phyloP scores from a whole-genome alignment of 805 yeast genomes.

The Cyberlindnera euphorbiae region DNA sequence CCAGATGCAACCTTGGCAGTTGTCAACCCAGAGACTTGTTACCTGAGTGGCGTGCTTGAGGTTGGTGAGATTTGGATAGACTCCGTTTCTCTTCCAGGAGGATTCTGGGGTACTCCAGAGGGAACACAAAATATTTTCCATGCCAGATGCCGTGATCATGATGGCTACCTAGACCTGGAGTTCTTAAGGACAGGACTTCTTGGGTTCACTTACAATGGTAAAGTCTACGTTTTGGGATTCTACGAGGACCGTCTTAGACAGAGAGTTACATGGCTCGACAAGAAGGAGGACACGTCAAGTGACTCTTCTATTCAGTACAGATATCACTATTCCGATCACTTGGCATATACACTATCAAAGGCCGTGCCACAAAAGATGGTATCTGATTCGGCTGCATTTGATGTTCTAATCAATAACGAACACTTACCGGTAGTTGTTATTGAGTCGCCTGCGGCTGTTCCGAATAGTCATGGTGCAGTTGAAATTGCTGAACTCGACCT shows the following conservation, averaged over 20 bases:
- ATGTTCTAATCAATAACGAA: slow-evolving; percentile 66
- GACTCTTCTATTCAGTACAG: slow-evolving; percentile 29
- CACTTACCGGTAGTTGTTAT: slow-evolving; percentile 80
- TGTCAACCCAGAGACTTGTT: slow-evolving; percentile 87
- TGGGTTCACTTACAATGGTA: slow-evolving; percentile 86
- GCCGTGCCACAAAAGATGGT: slow-evolving; percentile 63
- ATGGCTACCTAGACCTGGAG: slow-evolving; percentile 66
- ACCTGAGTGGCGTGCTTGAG: slow-evolving; percentile 66
- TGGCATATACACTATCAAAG: slow-evolving; percentile 78
- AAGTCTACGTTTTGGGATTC: slow-evolving; percentile 80
- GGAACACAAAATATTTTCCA: slow-evolving; percentile 76
- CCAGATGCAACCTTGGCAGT: slow-evolving; percentile 93
- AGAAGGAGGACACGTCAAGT: slow-evolving; percentile 26
- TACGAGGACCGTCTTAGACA: slow-evolving; percentile 91
- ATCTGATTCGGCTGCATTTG: slow-evolving; percentile 89
- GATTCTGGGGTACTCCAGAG: slow-evolving; percentile 68
- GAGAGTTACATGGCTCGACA: slow-evolving; percentile 61
- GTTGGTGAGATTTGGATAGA: slow-evolving; percentile 99
- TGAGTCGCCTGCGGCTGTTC: slow-evolving; percentile 57
- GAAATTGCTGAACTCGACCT: slow-evolving; percentile 42
- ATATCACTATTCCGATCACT: slow-evolving; percentile 83
- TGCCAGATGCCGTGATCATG: slow-evolving; percentile 71
- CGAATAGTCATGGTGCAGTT: slow-evolving; percentile 26
- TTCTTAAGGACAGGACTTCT: slow-evolving; percentile 86
- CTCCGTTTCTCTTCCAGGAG: slow-evolving; percentile 85